Conservation (phyloP, 2,329 filamentous ascomycete species). For the Aureobasidium sp. region DNA sequence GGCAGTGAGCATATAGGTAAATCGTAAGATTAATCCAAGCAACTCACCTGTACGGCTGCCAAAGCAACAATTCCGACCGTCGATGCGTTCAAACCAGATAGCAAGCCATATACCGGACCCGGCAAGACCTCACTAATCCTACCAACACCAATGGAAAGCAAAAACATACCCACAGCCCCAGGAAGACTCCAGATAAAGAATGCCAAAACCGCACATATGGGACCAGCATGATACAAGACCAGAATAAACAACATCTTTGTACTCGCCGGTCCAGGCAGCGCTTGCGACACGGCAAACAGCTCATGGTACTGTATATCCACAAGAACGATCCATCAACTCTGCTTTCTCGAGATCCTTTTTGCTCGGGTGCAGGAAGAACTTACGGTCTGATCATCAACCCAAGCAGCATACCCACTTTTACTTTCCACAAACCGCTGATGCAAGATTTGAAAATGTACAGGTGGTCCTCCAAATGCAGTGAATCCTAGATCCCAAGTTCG, state of each 20-base stretch:
- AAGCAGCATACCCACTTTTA: slow-evolving; percentile 32
- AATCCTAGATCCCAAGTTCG: slow-evolving; percentile 52
- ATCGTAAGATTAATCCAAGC: too few relatives aligned
- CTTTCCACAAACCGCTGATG: slow-evolving; percentile 54
- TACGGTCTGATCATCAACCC: slow-evolving; percentile 63
- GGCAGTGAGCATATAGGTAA: background rate
- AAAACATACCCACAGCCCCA: slow-evolving; percentile 63
- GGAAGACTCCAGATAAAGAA: slow-evolving; percentile 63
- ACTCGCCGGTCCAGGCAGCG: slow-evolving; percentile 57
- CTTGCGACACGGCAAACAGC: slow-evolving; percentile 61
- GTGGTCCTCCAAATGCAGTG: slow-evolving; percentile 58
- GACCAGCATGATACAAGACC: slow-evolving; percentile 54
- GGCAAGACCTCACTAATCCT: slow-evolving; percentile 53
- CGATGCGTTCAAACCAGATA: slow-evolving; percentile 63
- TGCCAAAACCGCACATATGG: slow-evolving; percentile 48
- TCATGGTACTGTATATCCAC: slow-evolving; percentile 52
- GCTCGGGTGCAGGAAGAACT: slow-evolving; percentile 14
- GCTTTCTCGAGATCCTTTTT: background rate
- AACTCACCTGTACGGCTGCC: slow-evolving; percentile 48
- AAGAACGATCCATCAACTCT: background rate
- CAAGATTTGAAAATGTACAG: slow-evolving; percentile 63
- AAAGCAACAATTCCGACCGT: slow-evolving; percentile 65
- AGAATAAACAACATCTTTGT: slow-evolving; percentile 68
- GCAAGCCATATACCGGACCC: slow-evolving; percentile 55
- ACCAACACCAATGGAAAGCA: slow-evolving; percentile 55